Base-by-base conservation (phyloP, 2,329 filamentous ascomycete genomes). In the Podosphaera fusca region DNA sequence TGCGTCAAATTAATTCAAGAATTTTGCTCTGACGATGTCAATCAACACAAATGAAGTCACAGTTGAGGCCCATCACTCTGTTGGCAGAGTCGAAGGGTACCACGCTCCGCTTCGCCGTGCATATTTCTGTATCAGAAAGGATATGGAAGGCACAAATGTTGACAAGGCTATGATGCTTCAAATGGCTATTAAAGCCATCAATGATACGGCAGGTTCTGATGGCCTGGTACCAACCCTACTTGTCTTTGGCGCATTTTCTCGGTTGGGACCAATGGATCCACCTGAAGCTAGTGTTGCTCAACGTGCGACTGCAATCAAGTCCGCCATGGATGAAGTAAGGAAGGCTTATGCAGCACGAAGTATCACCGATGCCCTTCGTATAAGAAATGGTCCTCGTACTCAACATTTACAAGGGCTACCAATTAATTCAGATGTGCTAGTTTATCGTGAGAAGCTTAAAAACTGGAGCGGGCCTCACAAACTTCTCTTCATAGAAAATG, bases 271-370 rank as follows among this genome's bases (percentile, higher is more conserved):
- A 33, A 45, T 33, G 10, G 21, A 51, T 45, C n/a, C 40, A 34
- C 49, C 40, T 10, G 5, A 34, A 14, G 38, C 54, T 12, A 33
- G 49, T 3, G 40, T 54, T 34, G 31, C 14, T 9, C 56, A 59
- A 47, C 21, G 56, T n/a, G 45, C 55, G 34, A 35, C 29, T 30
- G 50, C 58, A 1, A 31, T 59, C 29, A 56, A 54, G 12, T 59
- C 58, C n/a, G 59, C 58, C 7, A 59, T 58, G 47, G 56, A 55
- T 1, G 56, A 58, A 50, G 33, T 60, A 12, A 2, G 33, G 1
- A 60, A 57, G 4, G 4, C 56, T n/a, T 36, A 31, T 1, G 52
- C 56, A 29, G 31, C 40, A 21, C 21, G 47, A 9, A 4, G 56
- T 30, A 21, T 58, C n/a, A 36, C 49, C 2, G 35, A 55, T 14